Conservation (phyloP, 345 rosid genomes). For the Psidium friedrichsthalianum region DNA sequence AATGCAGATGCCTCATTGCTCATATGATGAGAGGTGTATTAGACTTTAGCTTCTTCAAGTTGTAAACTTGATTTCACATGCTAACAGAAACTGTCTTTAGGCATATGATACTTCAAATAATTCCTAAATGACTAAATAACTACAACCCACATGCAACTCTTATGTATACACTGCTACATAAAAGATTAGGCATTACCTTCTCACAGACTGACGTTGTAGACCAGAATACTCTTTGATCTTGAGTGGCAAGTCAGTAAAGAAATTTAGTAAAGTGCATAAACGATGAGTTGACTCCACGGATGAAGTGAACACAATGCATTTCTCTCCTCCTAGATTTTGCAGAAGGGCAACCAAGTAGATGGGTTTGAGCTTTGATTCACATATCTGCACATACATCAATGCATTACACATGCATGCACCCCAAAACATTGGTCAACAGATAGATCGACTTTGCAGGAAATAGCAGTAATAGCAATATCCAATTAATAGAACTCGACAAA, state of each 20-base stretch:
- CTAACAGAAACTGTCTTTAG: not conserved
- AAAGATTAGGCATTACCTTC: conserved; percentile 43
- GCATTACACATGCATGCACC: not conserved
- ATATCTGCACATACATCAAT: conserved; percentile 35
- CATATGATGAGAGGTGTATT: not conserved
- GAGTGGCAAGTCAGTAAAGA: conserved; percentile 56
- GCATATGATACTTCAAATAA: not conserved
- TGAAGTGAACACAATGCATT: conserved; percentile 78
- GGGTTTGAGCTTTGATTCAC: conserved; percentile 71
- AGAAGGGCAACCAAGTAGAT: conserved; percentile 67
- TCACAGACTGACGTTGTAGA: conserved; percentile 59
- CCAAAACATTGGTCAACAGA: not conserved
- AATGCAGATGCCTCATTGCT: not conserved
- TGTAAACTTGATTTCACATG: not conserved
- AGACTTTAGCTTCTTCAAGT: not conserved
- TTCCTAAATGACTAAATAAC: not conserved
- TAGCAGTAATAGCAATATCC: not conserved
- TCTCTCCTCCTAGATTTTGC: conserved; percentile 62
- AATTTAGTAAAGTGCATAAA: conserved; percentile 64
- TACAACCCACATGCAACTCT: not conserved
- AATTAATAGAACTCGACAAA: not conserved
- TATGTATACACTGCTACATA: not conserved
- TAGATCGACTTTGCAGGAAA: not conserved
- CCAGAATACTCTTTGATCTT: conserved; percentile 88
- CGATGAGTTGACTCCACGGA: conserved; percentile 86